phyloP scores from a whole-genome alignment of 345 rosid genomes.

The Eucalyptus shirleyi region DNA sequence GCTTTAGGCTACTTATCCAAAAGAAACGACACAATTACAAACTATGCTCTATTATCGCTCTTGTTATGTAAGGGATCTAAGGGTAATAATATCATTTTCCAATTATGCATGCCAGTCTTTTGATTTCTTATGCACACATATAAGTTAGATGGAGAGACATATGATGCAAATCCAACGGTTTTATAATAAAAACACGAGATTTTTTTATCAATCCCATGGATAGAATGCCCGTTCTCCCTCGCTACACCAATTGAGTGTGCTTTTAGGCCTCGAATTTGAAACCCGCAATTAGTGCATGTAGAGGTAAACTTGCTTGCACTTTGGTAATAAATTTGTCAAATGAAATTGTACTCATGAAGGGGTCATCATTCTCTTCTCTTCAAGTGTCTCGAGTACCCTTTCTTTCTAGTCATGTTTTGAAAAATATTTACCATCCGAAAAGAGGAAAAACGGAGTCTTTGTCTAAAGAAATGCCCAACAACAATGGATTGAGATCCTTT shows the following conservation, averaged over 20 bases:
- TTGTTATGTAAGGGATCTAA: neutral
- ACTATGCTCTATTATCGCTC: neutral
- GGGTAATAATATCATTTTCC: neutral
- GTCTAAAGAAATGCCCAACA: neutral
- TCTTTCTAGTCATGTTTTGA: neutral
- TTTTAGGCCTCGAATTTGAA: rapidly evolving
- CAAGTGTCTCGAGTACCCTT: rapidly evolving
- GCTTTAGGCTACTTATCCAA: neutral
- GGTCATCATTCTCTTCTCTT: neutral
- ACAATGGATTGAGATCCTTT: neutral
- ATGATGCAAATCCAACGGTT: rapidly evolving
- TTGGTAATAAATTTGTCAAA: neutral
- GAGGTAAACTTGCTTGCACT: neutral
- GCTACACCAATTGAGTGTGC: rapidly evolving
- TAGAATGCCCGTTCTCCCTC: rapidly evolving
- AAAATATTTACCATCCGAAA: no score
- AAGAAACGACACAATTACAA: neutral
- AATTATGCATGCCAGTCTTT: rapidly evolving
- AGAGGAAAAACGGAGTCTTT: no score
- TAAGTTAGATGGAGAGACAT: rapidly evolving
- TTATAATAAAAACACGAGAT: neutral
- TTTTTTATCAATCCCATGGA: rapidly evolving
- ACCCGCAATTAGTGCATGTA: neutral
- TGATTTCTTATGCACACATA: no score
- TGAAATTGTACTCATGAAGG: neutral